phyloP scores from a whole-genome alignment of 2,329 filamentous ascomycete species.

The Torrubiella hemipterigena region DNA sequence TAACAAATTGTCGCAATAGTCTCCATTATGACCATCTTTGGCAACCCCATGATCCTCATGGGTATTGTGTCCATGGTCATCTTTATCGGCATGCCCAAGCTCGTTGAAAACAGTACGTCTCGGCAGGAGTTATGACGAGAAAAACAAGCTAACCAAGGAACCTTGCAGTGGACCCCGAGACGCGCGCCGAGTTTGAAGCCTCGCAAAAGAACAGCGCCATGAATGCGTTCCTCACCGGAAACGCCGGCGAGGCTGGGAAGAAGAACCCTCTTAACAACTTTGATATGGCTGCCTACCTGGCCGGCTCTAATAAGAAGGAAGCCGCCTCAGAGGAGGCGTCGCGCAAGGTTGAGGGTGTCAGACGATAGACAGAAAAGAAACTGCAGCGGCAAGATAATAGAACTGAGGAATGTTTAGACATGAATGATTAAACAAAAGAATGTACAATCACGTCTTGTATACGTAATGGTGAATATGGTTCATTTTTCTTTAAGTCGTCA shows the following conservation, averaged over 20 bases:
- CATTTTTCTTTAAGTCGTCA: neutral
- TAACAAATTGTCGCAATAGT: conserved; percentile 32
- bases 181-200: conserved; percentile 83
- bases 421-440: no score
- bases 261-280: conserved; percentile 40
- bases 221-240: conserved; percentile 36
- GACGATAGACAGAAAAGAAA: conserved; percentile 14
- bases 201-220: conserved; percentile 69
- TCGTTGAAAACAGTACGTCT: conserved; percentile 85
- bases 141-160: conserved; percentile 8
- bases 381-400: neutral
- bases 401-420: no score
- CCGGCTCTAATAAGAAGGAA: conserved; percentile 38
- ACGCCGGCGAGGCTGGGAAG: conserved; percentile 13
- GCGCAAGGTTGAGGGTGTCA: conserved; percentile 29
- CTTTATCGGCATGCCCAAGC: conserved; percentile 86
- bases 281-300: conserved; percentile 52
- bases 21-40: conserved; percentile 69
- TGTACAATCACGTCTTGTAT: no score
- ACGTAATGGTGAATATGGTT: neutral
- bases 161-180: conserved; percentile 82
- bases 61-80: conserved; percentile 70
- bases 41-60: conserved; percentile 95
- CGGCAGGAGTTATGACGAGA: conserved; percentile 1
- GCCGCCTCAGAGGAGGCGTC: conserved; percentile 11